Base-by-base conservation (phyloP, 495 filamentous ascomycete species). In the Lophium mytilinum region DNA sequence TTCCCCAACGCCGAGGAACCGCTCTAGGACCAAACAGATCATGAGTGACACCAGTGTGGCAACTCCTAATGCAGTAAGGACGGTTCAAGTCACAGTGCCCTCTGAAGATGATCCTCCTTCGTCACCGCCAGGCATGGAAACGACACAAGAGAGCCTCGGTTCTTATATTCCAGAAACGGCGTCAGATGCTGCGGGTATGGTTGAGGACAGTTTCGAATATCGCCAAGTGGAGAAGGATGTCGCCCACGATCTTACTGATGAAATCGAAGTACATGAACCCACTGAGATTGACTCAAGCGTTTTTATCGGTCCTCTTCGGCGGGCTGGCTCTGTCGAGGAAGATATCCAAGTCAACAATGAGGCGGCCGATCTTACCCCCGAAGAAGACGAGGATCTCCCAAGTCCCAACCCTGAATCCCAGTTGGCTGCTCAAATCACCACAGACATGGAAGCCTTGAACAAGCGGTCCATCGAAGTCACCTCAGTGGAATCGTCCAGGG, bases 1-100 rank as follows among this genome's bases (percentile, higher is more conserved):
- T n/a, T 93, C 90, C 9, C 90, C 90, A 1, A 94, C 89, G 0
- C 88, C 89, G 17, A 42, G 51, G 15, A 61, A 63, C 46, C 52
- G 63, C 4, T 50, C 43, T 19, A 55, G 56, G 10, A 62, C 21
- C 53, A 63, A 56, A 46, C 48, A 50, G 55, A 56, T 59, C 36
- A 10, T 54, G 35, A 49, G 45, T 19, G 60, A 61, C 39, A 39
- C 50, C 1, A 50, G 30, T 8, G 48, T 57, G 17, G 50, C 40
- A 4, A 56, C 59, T 11, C 63, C 63, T 7, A 57, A 37, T 40
- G 56, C 56, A 1, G 50, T 54, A 2, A 59, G 56, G 11, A 40
- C 51, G 11, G 37, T 56, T 11, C 55, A 40, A 37, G 24, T 60
- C 4, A 42, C 3, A 15, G 33, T 52, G 10, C 51, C 53, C 6